phyloP scores from a whole-genome alignment of 2,329 filamentous ascomycete genomes.

The Colletotrichum tanaceti region DNA sequence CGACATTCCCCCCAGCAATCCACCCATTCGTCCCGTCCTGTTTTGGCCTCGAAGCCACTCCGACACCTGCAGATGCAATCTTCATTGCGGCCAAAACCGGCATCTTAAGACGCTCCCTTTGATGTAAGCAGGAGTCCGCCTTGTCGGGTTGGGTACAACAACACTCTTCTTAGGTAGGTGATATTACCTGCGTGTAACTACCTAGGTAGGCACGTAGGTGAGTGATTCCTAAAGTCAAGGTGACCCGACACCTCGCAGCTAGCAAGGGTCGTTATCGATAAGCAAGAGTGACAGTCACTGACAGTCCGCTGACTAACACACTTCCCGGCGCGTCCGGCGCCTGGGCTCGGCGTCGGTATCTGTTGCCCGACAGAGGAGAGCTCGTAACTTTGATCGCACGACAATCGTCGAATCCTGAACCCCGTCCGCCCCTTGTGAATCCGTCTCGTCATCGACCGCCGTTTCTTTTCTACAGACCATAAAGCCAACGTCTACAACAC shows the following conservation, averaged over 20 bases:
- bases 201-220: no score
- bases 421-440: background rate
- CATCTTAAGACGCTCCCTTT: background rate
- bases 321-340: constrained; percentile 9
- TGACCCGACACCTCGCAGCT: background rate
- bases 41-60: background rate
- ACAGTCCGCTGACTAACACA: constrained; percentile 29
- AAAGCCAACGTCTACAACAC: background rate
- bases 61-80: background rate
- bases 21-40: constrained; percentile 2
- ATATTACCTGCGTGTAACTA: no score
- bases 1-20: background rate
- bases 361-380: constrained; percentile 30
- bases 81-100: background rate
- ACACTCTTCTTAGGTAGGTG: no score
- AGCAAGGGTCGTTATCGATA: constrained; percentile 33
- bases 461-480: background rate
- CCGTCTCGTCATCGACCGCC: background rate
- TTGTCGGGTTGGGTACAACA: no score
- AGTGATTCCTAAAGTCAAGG: background rate
- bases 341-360: constrained; percentile 29
- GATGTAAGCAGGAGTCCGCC: no score
- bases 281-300: background rate
- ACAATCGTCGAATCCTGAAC: constrained; percentile 20
- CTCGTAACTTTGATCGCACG: constrained; percentile 38